Evolutionary conservation across 805 yeast genomes (phyloP), one percentile per base, ranked within the genome.

Genomic region (Isabelozyma gotoi): DNA sequence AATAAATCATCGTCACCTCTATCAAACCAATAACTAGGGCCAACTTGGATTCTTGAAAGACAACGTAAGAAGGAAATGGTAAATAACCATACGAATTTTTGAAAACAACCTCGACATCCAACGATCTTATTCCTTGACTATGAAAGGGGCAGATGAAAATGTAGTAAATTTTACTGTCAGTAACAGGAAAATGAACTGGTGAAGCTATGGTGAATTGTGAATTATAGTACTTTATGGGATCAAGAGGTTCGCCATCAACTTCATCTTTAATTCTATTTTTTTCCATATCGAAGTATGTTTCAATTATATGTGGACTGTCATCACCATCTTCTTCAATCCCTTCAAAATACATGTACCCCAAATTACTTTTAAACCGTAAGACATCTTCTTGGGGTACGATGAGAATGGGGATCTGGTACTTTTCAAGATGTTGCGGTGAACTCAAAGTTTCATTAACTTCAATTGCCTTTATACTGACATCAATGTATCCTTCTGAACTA

Each of bases 11-110:
- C 3, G 10, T n/a, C 3, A n/a, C 29, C 12, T 24, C 29, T 10
- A 24, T 24, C n/a, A 49, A 7, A 7, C 56, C 51, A 1, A 61
- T 15, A 3, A 55, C 8, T 4, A 53, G 36, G 10, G 49, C 43
- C 38, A 39, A 54, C 19, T 42, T 47, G 7, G 33, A 29, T 33
- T 52, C 54, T 1, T 53, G 34, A 43, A 62, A 57, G 4, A 41
- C 24, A 5, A 41, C 32, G 37, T 63, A 53, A 10, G 38, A 37
- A 3, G 48, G 12, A 38, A 41, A 56, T 10, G 52, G 42, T 44
- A 65, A 52, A 39, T 58, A 52, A 3, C 71, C 71, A 24, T 55
- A 51, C 1, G 61, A 50, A 37, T 54, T 53, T 19, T 48, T 47
- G 40, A 48, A 52, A n/a, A 35, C 35, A 7, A 63, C 45, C 10